Conservation (phyloP, 148 eudicot genomes). For the Hydrangea macrophylla region DNA sequence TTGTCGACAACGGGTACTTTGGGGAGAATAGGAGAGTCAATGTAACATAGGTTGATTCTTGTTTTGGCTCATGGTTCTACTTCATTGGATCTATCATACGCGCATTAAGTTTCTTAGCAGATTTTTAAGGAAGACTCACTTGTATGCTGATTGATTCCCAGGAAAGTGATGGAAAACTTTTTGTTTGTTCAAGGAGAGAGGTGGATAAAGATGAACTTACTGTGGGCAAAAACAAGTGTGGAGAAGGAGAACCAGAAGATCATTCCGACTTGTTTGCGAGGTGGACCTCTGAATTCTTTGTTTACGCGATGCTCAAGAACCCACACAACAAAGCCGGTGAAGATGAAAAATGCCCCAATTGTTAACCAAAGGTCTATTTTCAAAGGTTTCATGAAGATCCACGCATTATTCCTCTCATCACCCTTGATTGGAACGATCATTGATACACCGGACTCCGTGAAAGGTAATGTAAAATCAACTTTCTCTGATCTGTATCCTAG, state of each 20-base stretch:
- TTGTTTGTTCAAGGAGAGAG: background rate
- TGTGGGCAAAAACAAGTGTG: slow-evolving; percentile 68
- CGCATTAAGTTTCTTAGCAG: too few species aligned
- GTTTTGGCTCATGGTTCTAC: too few species aligned
- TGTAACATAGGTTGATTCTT: too few species aligned
- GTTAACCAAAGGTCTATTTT: slow-evolving; percentile 61
- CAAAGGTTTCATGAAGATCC: slow-evolving; percentile 73
- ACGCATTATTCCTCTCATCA: slow-evolving; percentile 40
- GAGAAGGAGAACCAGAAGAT: slow-evolving; percentile 74
- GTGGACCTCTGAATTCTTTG: slow-evolving; percentile 55
- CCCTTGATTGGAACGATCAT: slow-evolving; percentile 49
- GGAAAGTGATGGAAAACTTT: too few species aligned
- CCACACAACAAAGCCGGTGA: slow-evolving; percentile 72
- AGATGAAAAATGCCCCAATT: slow-evolving; percentile 45
- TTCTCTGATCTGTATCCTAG: slow-evolving; percentile 35
- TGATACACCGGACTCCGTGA: slow-evolving; percentile 56
- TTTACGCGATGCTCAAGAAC: slow-evolving; percentile 67
- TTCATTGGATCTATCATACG: too few species aligned
- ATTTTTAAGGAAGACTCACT: too few species aligned
- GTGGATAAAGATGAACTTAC: slow-evolving; percentile 33
- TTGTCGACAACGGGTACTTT: too few species aligned
- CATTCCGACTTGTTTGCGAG: slow-evolving; percentile 50
- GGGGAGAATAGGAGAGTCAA: too few species aligned
- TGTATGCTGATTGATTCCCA: too few species aligned
- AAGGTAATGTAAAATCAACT: slow-evolving; percentile 68